Percentiles rank a stretch among this genome's conserved stretches.
These are phyloP conservation scores for Vinca minor DNA, from an alignment of 257 asterid genomes.

Conservation along the genomic window DNA sequence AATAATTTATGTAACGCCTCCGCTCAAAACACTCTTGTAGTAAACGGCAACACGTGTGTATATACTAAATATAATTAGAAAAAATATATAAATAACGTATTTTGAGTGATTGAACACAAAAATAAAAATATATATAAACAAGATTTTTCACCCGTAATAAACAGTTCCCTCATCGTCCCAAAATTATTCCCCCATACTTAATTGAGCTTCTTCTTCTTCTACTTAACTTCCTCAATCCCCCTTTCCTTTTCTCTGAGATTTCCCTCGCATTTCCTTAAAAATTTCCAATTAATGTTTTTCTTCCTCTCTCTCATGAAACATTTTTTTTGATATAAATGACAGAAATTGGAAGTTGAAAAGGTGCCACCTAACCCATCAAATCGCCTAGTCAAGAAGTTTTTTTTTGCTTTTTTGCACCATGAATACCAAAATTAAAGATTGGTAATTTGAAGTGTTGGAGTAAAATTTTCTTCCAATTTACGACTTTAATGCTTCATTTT, in stretches of 20 bases:
- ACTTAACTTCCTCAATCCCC: not conserved
- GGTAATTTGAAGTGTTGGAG: not conserved
- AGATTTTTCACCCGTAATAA: too few species aligned
- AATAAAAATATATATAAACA: too few species aligned
- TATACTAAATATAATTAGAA: too few species aligned
- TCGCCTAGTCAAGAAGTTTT: conserved; percentile 2
- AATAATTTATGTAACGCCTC: too few species aligned
- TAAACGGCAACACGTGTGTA: too few species aligned
- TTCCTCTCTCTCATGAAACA: conserved; percentile 7
- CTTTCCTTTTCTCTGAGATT: conserved; percentile 9
- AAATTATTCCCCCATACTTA: not conserved
- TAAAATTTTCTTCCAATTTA: not conserved
- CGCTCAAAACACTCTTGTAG: too few species aligned
- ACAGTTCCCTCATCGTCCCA: not conserved
- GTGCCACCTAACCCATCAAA: conserved; percentile 41
- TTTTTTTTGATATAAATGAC: conserved; percentile 12
- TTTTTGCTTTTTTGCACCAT: not conserved
- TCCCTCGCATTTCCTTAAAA: conserved; percentile 14
- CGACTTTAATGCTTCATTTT: conserved; percentile 11
- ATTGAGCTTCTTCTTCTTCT: not conserved
- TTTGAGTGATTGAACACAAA: too few species aligned
- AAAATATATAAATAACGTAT: too few species aligned
- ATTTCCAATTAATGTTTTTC: not conserved
- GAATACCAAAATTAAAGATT: not conserved
- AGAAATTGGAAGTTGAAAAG: conserved; percentile 27